phyloP scores from a whole-genome alignment of 495 filamentous ascomycete genomes.

The Aspergillus affinis region DNA sequence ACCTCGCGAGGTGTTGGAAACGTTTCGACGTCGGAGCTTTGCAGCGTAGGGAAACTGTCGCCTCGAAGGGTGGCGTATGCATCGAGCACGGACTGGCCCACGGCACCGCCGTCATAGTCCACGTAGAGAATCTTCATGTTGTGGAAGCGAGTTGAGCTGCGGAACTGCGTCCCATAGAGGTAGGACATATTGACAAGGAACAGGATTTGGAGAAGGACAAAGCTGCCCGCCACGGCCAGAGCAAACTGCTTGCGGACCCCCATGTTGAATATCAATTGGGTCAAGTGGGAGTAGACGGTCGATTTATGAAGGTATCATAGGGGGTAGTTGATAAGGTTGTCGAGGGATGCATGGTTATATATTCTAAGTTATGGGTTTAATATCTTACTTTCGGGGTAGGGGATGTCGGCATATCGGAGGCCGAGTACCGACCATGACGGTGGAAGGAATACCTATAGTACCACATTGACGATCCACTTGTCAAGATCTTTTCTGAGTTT shows the following conservation, averaged over 20 bases:
- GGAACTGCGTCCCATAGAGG: conserved; percentile 35
- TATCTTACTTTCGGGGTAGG: neutral
- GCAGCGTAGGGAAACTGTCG: conserved; percentile 31
- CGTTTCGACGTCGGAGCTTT: conserved; percentile 16
- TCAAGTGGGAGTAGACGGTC: too few species aligned
- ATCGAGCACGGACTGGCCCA: conserved; percentile 35
- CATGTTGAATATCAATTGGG: neutral
- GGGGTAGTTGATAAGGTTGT: too few species aligned
- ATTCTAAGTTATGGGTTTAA: too few species aligned
- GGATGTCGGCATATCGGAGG: neutral
- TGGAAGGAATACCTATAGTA: too few species aligned
- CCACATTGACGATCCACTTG: too few species aligned
- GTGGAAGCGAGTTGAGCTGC: conserved; percentile 28
- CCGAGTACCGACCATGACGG: neutral
- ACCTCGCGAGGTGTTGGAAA: conserved; percentile 25
- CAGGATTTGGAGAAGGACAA: conserved; percentile 18
- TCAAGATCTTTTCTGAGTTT: too few species aligned
- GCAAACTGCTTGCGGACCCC: neutral
- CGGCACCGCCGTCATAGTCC: conserved; percentile 45
- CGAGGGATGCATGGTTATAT: too few species aligned
- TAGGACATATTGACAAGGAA: conserved; percentile 40
- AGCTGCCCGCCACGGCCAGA: neutral
- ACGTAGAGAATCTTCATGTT: conserved; percentile 39
- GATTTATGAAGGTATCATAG: too few species aligned
- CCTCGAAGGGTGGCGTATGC: conserved; percentile 35